Evolutionary conservation across 805 yeast species (phyloP).

Genomic region (Ogataea trehalophila): DNA sequence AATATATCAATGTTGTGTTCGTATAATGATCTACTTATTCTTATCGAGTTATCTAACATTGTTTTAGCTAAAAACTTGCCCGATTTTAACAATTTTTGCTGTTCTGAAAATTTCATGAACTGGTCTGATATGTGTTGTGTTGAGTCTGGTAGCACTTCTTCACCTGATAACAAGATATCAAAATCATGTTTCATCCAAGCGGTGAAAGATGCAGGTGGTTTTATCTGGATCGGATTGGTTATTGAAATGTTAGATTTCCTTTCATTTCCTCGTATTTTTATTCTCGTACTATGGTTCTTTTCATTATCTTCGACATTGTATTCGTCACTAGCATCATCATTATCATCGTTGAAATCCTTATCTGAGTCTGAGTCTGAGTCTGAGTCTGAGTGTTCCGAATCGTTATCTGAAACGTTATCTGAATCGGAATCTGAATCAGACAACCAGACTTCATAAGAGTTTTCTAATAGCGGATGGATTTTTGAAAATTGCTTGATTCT

Average conservation of each 20-base stretch:
- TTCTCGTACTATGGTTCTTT: background rate
- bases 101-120: conserved; percentile 7
- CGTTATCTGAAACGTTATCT: background rate
- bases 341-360: background rate
- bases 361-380: conserved; percentile 5
- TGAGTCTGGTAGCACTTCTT: conserved; percentile 8
- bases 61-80: background rate
- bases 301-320: background rate
- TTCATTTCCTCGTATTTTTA: background rate
- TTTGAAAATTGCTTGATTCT: conserved; percentile 1
- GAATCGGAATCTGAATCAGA: conserved; percentile 3
- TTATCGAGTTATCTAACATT: background rate
- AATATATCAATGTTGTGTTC: conserved; percentile 24
- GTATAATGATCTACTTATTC: too few species aligned
- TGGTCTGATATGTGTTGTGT: conserved; percentile 12
- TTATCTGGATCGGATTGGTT: background rate
- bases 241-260: too few species aligned
- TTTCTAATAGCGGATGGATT: conserved; percentile 12
- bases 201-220: background rate
- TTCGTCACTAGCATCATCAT: background rate
- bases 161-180: conserved; percentile 4
- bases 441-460: conserved; percentile 20
- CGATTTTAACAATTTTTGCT: background rate
- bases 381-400: conserved; percentile 3
- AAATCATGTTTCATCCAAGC: background rate